Evolutionary conservation across 2,329 filamentous ascomycete species (phyloP).

Genomic region (Fusarium scirpi): DNA sequence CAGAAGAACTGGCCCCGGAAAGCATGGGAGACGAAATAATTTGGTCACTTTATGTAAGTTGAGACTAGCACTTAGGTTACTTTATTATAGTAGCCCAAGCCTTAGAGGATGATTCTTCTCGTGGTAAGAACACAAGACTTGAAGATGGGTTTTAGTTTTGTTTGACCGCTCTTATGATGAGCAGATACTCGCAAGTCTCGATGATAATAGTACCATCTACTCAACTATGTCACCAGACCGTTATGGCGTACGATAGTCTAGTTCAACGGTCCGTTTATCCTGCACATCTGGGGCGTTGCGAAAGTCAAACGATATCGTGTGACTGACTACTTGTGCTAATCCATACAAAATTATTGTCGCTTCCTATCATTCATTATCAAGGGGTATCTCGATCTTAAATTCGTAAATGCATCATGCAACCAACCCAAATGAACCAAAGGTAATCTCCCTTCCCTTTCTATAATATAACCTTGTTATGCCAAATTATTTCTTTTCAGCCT

Average conservation of each 20-base stretch:
- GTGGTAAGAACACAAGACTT: not conserved
- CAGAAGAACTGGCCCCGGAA: no score
- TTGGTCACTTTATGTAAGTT: no score
- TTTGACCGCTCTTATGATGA: conserved; percentile 24
- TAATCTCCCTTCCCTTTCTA: conserved; percentile 13
- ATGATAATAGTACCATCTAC: conserved; percentile 14
- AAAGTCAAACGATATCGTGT: conserved; percentile 2
- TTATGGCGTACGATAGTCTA: not conserved
- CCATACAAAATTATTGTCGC: conserved; percentile 6
- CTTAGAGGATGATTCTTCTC: no score
- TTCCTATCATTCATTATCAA: conserved; percentile 15
- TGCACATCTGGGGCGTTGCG: conserved; percentile 16
- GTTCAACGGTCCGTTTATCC: conserved; percentile 5
- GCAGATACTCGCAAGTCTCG: conserved; percentile 3
- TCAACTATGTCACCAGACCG: conserved; percentile 8
- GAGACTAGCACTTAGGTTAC: no score
- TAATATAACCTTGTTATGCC: conserved; percentile 3
- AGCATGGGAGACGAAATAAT: no score
- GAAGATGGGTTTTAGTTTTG: not conserved
- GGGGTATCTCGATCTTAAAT: conserved; percentile 39
- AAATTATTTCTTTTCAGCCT: conserved; percentile 3
- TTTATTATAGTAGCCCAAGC: no score
- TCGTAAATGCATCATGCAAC: conserved; percentile 29
- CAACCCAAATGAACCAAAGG: not conserved
- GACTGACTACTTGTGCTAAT: conserved; percentile 3